Evolutionary conservation across 495 filamentous ascomycete genomes (phyloP), one percentile per base, ranked within the genome.

Genomic region (Xylaria scruposa): DNA sequence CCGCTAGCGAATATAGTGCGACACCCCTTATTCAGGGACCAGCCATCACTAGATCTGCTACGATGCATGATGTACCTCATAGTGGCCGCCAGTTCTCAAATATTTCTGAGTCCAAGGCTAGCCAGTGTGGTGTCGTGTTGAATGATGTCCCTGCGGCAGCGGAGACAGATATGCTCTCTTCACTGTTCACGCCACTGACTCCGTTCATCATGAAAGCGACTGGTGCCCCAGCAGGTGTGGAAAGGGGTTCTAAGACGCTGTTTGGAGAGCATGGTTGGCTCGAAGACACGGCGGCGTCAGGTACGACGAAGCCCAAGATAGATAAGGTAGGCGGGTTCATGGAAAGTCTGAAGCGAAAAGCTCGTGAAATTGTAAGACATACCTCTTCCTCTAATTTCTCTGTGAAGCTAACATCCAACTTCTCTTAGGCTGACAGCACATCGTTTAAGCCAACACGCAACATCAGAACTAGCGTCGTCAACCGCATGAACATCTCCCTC

Each of bases 251-350:
- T 54, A 86, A 86, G 80, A 81, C 77, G 4, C 36, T 86, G 62
- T 78, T 85, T 42, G 84, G 84, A 13, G 74, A 84, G 21, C 78
- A 82, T n/a, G 84, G 84, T 24, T 85, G 83, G 83, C 79, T 86
- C 2, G 84, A 85, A 71, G 76, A 78, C 24, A 85, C 84, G 0
- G 79, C 79, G 1, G 75, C 75, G 6, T 68, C 72, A 1, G 21
- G 68, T 4, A 59, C 51, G 31, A 68, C 75, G 53, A 75, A 74
- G 33, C 60, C 68, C 0, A 75, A 75, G 17, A 70, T 71, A 1
- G 72, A 63, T 36, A 79, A 78, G 51, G 78, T 74, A 44, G 24
- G 56, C 9, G 63, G 78, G 2, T 81, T 86, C 68, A 62, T 86
- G 4, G 78, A 79, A 44, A 76, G 47, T 38, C 33, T 86, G 13